A percentile compares a stretch with the other conserved stretches of the same genome.
Evolutionary conservation across 352 stramenopile genomes (phyloP).

Genomic region (Phytophthora uliginosa): DNA sequence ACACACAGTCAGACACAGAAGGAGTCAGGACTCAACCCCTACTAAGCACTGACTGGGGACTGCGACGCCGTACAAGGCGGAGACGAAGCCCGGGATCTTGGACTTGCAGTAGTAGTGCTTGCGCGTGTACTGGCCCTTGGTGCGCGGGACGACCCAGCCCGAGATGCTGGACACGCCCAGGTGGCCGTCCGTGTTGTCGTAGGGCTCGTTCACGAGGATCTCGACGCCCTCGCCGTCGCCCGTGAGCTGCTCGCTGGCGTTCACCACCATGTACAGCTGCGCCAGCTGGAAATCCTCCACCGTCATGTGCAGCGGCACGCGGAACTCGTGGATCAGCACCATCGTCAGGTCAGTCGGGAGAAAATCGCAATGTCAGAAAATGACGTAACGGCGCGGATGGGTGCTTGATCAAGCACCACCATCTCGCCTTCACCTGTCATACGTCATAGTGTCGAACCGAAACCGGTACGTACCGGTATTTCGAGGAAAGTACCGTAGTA

Average conservation of each 20-base stretch:
- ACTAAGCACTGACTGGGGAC: too few species aligned
- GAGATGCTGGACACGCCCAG: conserved; percentile 84
- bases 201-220: conserved; percentile 90
- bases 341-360: conserved; percentile 31
- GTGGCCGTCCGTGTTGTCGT: conserved; percentile 86
- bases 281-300: conserved; percentile 90
- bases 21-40: too few species aligned
- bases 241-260: conserved; percentile 88
- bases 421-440: background rate
- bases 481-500: too few species aligned
- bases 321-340: conserved; percentile 91
- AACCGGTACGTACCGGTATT: too few species aligned
- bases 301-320: conserved; percentile 88
- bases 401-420: background rate
- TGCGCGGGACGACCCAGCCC: conserved; percentile 73
- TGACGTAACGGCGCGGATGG: background rate
- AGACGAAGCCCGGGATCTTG: conserved; percentile 86
- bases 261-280: conserved; percentile 91
- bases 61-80: conserved; percentile 68
- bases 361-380: background rate
- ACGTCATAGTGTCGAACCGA: background rate
- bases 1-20: conserved; percentile 1
- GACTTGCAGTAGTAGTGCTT: conserved; percentile 93
- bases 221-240: conserved; percentile 88
- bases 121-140: conserved; percentile 89